Base-by-base conservation (phyloP, 176 grass and related monocot species). In the Rhynchospora pubera region DNA sequence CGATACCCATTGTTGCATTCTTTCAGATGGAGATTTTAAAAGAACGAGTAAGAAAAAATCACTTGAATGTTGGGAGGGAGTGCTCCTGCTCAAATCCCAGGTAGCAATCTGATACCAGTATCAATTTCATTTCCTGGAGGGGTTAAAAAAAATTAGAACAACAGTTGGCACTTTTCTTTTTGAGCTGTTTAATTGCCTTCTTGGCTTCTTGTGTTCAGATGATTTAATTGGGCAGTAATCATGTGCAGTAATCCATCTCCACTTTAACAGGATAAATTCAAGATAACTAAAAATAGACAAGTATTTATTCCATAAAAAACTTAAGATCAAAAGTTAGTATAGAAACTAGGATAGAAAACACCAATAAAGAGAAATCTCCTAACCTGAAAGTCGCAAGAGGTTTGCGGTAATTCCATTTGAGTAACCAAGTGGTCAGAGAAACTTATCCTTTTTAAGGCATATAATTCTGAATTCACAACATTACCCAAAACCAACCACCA, bases 401-500 rank as follows among this genome's bases (percentile, higher is more conserved):
- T 84, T 22, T 83, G 65, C 70, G 92, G 92, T 86, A 94, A 87
- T 83, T 86, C 81, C 90, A 97, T 97, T 76, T 87, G 92, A 92
- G 92, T 94, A 85, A 89, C 56, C 65, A 91, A 77, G n/a, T 74
- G 85, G 83, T 85, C 85, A 18, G 85, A 62, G 86, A 93, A 93
- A 92, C 89, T 93, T 74, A 97, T 89, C 87, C 95, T 92, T 86
- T 97, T 97, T 30, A 97, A 71, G 86, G 87, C 90, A 94, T 97
- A 94, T 30, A 97, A 81, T 86, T 94, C 95, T 51, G 90, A 97
- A 74, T 71, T 88, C 24, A 62, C 51, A 77, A 77, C 50, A 86
- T 93, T 94, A 79, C 95, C 95, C 62, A 97, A 79, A 79, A 97
- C 88, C 68, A 97, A 79, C 95, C 95, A 97, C 92, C 95, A 97